Evolutionary conservation across 192 early-diverging fungal species (phyloP), one percentile per base, ranked within the genome.

Genomic region (Coemansia sp.): DNA sequence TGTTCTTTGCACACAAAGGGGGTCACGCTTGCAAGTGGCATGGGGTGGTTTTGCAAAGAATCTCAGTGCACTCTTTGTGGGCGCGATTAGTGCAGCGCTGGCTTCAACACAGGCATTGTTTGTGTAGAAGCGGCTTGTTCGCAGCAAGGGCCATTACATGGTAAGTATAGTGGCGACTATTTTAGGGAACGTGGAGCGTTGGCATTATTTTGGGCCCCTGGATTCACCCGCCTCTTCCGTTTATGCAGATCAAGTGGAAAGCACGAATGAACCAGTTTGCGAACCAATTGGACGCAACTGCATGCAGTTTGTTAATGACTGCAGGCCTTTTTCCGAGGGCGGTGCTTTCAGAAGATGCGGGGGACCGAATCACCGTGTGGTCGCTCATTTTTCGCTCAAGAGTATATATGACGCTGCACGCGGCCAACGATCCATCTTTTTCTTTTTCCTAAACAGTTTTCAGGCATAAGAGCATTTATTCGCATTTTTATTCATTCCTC

Each of bases 371-470:
- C 46, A 48, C 20, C 3, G 20, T 19, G 19, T 19, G 12, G 40
- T 42, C 40, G 40, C 40, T 7, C 46, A 15, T 48, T 48, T 19
- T 48, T 48, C 6, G n/a, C 46, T 1, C 7, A 21, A 25, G n/a
- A 54, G 52, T 54, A 54, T 54, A 54, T 54, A 54, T 54, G 52
- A 26, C 8, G 15, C 46, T 48, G 46, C 46, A 48, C 46, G 46
- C 46, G 46, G 46, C n/a, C 6, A 19, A 19, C 2, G 14, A 15
- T 54, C 28, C 28, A 19, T 25, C 22, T 23, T 53, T 15, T 53
- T 25, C 51, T 25, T 19, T 15, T 14, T 14, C 6, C 5, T 9
- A 12, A 25, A 54, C 12, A n/a, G 25, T 54, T 54, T 54, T 28
- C 28, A 10, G 52, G 52, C 52, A 21, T 54, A 22, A 25, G 12